Base-by-base conservation (phyloP, 441 rosid species). In the Mallotus repandus region DNA sequence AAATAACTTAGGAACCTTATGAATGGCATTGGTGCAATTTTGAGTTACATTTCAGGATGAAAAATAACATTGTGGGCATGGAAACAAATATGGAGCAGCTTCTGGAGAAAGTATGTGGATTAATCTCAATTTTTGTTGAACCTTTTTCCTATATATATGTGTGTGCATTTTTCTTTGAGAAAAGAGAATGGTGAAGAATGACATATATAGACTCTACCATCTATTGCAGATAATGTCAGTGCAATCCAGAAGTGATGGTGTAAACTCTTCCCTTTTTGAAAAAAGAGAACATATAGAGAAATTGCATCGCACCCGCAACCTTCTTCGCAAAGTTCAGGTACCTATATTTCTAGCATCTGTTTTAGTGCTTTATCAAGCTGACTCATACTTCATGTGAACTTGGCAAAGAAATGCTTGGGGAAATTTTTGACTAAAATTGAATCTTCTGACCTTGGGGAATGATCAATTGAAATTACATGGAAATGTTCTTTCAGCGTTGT, bases 251-350 rank as follows among this genome's bases (percentile, higher is more conserved):
- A 96, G 99, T 81, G 98, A 92, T 79, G 94, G 98, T 68, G 97
- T 96, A 70, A 96, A 96, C 78, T 88, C 91, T 76, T 90, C 94
- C 72, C 98, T 93, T 69, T 92, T 89, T 49, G 98, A 89, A 72
- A 96, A 92, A 89, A 90, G 98, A 76, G 98, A 96, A 78, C 97
- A 96, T 72, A 88, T 96, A 73, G 98, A 96, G 91, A 96, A 96
- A 84, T 81, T 96, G 74, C 97, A 96, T 81, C 93, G 92, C 69
- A 93, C 97, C 16, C 92, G 97, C 8, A 93, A 90, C 83, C 97
- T 96, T 78, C 94, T 96, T 77, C 93, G 92, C 71, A 96, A 96
- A 92, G 97, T 96, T 83, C 99, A 96, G 98, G 99, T 92, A 77
- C 69, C 35, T 56, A 59, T 66, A 38, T 71, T 69, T n/a, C 68